Evolutionary conservation across 306 rosid genomes (phyloP), one percentile per base, ranked within the genome.

Genomic region (Arachis hypogaea): DNA sequence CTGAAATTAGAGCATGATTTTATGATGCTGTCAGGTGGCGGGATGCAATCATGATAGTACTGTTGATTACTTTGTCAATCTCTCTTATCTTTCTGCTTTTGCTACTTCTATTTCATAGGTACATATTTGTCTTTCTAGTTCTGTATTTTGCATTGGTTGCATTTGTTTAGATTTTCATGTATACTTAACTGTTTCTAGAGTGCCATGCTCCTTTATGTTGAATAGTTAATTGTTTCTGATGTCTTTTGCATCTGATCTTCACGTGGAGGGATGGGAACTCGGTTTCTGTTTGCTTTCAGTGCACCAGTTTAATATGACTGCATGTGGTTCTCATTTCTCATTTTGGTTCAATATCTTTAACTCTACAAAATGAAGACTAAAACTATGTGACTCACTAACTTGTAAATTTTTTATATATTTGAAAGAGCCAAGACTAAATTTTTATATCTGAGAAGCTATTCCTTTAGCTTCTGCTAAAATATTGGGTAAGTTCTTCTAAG

Each of bases 21-120:
- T 71, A 59, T 82, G 74, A 69, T 28, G 74, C 74, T 77, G n/a
- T 86, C 89, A 95, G 99, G 99, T 95, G 98, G 99, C 89, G 90
- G 86, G 92, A 75, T 84, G 98, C 85, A 0, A 85, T 95, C 80
- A 70, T 88, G 76, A 87, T 95, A 73, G 45, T 87, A 70, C 89
- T 92, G 47, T 81, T 95, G 87, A 72, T 87, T 68, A 74, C 79
- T 66, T 54, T 95, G 80, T 75, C 92, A 7, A 55, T 95, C 57
- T 78, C 85, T 28, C 77, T 92, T 41, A 49, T 88, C 75, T 90
- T 95, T 85, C 83, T 95, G 72, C 87, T 92, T 11, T 98, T 92
- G 42, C 86, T 95, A 52, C 85, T 92, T 41, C 52, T 86, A 43
- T 90, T 92, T 87, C 99, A 92, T 71, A 95, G 98, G 99, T 90